A percentile compares a stretch with the other conserved stretches of the same genome.
Evolutionary conservation across 2,329 filamentous ascomycete genomes (phyloP).

Genomic region (Ophiosphaerella narmari): DNA sequence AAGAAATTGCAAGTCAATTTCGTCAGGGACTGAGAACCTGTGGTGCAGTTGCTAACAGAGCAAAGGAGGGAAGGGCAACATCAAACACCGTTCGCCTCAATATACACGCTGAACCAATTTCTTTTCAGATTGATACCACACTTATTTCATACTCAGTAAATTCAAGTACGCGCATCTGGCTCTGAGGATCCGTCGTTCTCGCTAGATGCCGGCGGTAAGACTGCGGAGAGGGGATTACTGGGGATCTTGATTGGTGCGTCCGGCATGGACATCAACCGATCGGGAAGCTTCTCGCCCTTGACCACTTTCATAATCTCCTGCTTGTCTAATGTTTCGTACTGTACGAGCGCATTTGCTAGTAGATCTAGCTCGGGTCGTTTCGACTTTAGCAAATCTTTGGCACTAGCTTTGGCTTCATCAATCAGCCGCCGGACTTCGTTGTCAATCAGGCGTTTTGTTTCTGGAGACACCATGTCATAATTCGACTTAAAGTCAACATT

Average conservation of each 20-base stretch:
- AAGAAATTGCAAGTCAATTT: background rate
- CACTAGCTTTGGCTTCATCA: constrained; percentile 78
- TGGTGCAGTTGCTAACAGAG: background rate
- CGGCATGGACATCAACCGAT: constrained; percentile 64
- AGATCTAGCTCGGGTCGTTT: constrained; percentile 85
- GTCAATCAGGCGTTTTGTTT: constrained; percentile 87
- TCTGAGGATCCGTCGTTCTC: constrained; percentile 17
- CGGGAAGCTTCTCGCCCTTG: constrained; percentile 77
- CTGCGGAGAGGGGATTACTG: constrained; percentile 41
- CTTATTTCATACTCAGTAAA: background rate
- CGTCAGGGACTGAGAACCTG: background rate
- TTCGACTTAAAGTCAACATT: constrained; percentile 86
- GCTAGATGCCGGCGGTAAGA: constrained; percentile 23
- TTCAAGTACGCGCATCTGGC: constrained; percentile 25
- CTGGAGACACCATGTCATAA: constrained; percentile 79
- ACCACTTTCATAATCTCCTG: constrained; percentile 91
- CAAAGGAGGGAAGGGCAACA: background rate
- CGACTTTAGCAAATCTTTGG: constrained; percentile 69
- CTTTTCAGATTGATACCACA: background rate
- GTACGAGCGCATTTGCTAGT: constrained; percentile 83
- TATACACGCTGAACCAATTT: constrained; percentile 3
- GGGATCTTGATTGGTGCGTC: constrained; percentile 71
- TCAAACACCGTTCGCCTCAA: constrained; percentile 2
- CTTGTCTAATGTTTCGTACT: constrained; percentile 91
- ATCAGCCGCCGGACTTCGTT: constrained; percentile 83